Base-by-base conservation (phyloP, 208 protist genomes). In the Crithidia sp. region DNA sequence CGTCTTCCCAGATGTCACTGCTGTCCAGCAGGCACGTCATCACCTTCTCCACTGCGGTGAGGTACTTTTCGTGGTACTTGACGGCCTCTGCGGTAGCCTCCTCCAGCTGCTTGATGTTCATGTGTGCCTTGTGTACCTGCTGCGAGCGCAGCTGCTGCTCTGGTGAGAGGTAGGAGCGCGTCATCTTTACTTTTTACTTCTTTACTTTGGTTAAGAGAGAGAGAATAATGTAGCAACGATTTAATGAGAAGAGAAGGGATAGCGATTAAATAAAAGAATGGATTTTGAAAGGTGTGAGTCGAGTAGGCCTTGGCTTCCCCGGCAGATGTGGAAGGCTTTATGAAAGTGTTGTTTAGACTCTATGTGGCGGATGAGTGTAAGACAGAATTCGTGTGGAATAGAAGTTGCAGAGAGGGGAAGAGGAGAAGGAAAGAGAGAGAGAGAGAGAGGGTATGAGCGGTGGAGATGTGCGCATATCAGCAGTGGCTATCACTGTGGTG, bases 71-170 rank as follows among this genome's bases (percentile, higher is more conserved):
- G 4, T 69, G 40, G 28, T 69, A 69, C 14, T 7, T 50, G 50
- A 69, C 39, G 43, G 53, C 64, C n/a, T 69, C 52, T 36, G 54
- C n/a, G 16, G 40, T 59, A 37, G 64, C 64, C 14, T 39, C 16
- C 49, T 5, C 56, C 2, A 69, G 52, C 50, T 58, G 49, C 53
- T 69, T 69, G 14, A 69, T 47, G 40, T 69, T 19, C 10, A 39
- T 44, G 67, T 72, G 67, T 4, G 57, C 60, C 7, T 14, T 52
- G 57, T 36, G 40, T n/a, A 64, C 54, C 19, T 72, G 57, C 56
- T 60, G 41, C 19, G n/a, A 17, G 5, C 67, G 67, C 56, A 64
- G 55, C 57, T 57, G 53, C 67, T 64, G 56, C 28, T n/a, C 9
- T 10, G 52, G 57, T 44, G 4, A 66, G 58, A 74, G 57, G 40